phyloP scores from a whole-genome alignment of 352 stramenopile species.

The Phytophthora pinifolia region DNA sequence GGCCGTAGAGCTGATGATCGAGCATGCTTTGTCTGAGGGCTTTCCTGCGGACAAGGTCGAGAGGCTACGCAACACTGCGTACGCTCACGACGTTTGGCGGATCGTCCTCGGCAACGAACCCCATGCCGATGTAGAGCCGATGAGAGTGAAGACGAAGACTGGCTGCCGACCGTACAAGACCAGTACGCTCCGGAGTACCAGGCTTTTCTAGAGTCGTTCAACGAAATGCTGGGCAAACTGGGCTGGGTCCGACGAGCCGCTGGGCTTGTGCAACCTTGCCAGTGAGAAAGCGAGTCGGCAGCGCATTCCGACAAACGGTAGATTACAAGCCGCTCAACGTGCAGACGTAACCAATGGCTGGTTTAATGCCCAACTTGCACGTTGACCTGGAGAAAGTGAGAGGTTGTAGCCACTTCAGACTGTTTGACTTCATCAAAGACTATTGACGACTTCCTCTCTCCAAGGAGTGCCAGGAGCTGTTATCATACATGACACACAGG shows the following conservation, averaged over 20 bases:
- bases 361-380: constrained; percentile 16
- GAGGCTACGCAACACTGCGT: constrained; percentile 5
- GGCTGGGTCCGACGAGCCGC: constrained; percentile 11
- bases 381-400: constrained; percentile 1
- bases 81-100: constrained; percentile 10
- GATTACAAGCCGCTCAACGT: constrained; percentile 16
- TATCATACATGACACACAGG: too few species aligned
- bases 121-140: constrained; percentile 15
- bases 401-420: constrained; percentile 6
- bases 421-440: constrained; percentile 24
- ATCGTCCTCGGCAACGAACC: constrained; percentile 10
- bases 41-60: constrained; percentile 14
- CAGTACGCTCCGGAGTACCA: constrained; percentile 13
- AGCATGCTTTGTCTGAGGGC: constrained; percentile 4
- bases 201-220: constrained; percentile 23
- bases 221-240: constrained; percentile 9
- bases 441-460: constrained; percentile 22
- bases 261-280: constrained; percentile 10
- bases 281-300: neutral
- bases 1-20: constrained; percentile 9
- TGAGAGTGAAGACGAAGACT: constrained; percentile 8
- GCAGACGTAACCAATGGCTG: constrained; percentile 9
- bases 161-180: constrained; percentile 7
- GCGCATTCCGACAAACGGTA: constrained; percentile 5
- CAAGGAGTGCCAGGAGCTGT: constrained; percentile 13